Conservation (phyloP, 2,329 filamentous ascomycete species). For the Ambrosiella cleistominuta region DNA sequence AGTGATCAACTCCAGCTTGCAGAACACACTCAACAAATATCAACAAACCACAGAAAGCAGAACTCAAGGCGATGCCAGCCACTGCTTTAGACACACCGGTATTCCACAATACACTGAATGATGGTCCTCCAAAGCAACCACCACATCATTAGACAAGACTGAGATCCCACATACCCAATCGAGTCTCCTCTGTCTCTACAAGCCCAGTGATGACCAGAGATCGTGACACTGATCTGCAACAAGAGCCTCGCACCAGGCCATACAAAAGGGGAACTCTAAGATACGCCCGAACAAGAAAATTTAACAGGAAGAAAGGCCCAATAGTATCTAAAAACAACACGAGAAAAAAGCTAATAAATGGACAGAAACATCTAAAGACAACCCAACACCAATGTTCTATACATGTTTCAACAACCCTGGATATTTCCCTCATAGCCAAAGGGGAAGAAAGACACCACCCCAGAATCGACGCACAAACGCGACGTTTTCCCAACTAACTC, state of each 20-base stretch:
- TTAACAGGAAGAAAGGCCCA: background rate
- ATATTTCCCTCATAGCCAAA: background rate
- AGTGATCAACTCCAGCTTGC: background rate
- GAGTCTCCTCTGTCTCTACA: background rate
- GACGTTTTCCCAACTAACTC: background rate
- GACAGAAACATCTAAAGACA: background rate
- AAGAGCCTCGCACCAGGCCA: background rate
- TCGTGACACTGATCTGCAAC: background rate
- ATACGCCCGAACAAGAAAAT: background rate
- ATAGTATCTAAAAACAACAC: background rate
- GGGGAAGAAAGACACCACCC: background rate
- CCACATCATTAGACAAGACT: background rate
- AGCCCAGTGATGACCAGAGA: background rate
- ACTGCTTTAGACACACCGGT: background rate
- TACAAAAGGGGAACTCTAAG: background rate
- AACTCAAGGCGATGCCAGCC: background rate
- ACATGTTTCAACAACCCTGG: background rate
- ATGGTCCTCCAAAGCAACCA: background rate
- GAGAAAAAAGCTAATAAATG: background rate
- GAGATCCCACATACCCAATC: slow-evolving; percentile 11
- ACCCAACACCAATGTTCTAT: background rate
- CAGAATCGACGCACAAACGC: slow-evolving; percentile 2
- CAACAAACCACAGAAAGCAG: background rate
- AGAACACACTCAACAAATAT: background rate
- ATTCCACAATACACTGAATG: slow-evolving; percentile 12